Conservation (phyloP, 1,139 yeast genomes). For the Pichia cactophila region DNA sequence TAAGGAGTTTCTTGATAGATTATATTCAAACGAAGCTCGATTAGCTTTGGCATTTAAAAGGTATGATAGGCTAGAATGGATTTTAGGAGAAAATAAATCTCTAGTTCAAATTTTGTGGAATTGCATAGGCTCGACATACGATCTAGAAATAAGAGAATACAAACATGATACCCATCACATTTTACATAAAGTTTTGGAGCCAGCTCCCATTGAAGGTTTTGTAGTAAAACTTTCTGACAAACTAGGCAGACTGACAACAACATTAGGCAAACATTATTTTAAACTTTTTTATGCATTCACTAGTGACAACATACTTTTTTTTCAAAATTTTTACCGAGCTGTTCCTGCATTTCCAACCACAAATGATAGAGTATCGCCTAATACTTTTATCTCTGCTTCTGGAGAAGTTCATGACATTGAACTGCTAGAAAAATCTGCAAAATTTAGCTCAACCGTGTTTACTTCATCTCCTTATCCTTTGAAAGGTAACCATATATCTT, state of each 20-base stretch:
- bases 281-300: constrained; percentile 59
- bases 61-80: constrained; percentile 77
- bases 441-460: constrained; percentile 4
- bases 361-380: constrained; percentile 15
- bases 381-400: constrained; percentile 25
- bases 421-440: constrained; percentile 17
- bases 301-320: constrained; percentile 53
- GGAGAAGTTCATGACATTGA: constrained; percentile 23
- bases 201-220: constrained; percentile 72
- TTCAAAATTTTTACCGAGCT: constrained; percentile 47
- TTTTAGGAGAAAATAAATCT: constrained; percentile 43
- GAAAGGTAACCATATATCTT: constrained; percentile 43
- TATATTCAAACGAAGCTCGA: constrained; percentile 19
- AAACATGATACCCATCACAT: constrained; percentile 35
- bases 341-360: constrained; percentile 44
- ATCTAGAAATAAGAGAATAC: constrained; percentile 52
- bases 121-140: constrained; percentile 35
- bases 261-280: constrained; percentile 39
- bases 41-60: constrained; percentile 48
- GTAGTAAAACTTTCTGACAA: constrained; percentile 50
- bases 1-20: constrained; percentile 23
- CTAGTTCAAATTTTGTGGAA: constrained; percentile 39
- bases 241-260: constrained; percentile 34
- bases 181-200: constrained; percentile 34
- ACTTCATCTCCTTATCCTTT: constrained; percentile 33